Evolutionary conservation across 2,329 filamentous ascomycete species (phyloP).

Genomic region (Eutypa lata): DNA sequence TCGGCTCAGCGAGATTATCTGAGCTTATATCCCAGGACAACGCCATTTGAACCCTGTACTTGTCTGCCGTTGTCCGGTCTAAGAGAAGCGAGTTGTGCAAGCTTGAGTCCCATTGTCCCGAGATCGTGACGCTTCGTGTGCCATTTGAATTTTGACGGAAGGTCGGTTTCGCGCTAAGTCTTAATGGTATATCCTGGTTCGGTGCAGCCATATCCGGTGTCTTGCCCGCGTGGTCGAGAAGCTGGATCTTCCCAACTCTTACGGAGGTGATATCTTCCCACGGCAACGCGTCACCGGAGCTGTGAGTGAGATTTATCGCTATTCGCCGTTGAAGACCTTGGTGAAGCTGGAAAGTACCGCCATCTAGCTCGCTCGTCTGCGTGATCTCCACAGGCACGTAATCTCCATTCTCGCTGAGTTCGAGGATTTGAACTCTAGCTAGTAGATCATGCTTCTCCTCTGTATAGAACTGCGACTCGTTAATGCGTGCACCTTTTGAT

Average conservation of each 20-base stretch:
- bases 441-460: constrained; percentile 95
- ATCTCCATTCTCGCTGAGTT: constrained; percentile 85
- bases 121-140: constrained; percentile 78
- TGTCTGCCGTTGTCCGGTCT: constrained; percentile 90
- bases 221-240: constrained; percentile 83
- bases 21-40: constrained; percentile 84
- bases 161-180: constrained; percentile 72
- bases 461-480: constrained; percentile 87
- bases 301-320: constrained; percentile 84
- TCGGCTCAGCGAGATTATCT: constrained; percentile 78
- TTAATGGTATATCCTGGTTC: constrained; percentile 72
- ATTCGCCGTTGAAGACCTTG: constrained; percentile 90
- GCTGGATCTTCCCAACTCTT: constrained; percentile 74
- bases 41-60: constrained; percentile 84
- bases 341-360: constrained; percentile 91
- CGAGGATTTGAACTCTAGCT: constrained; percentile 80
- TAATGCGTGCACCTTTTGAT: constrained; percentile 64
- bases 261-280: constrained; percentile 82
- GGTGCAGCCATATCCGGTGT: constrained; percentile 73
- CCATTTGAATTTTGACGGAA: constrained; percentile 87
- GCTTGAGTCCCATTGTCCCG: constrained; percentile 97
- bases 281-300: constrained; percentile 79
- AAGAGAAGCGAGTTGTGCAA: constrained; percentile 87
- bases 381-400: constrained; percentile 92
- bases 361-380: constrained; percentile 77